Evolutionary conservation across 805 yeast species (phyloP), one percentile per base, ranked within the genome.

Genomic region (Brettanomyces bruxellensis): DNA sequence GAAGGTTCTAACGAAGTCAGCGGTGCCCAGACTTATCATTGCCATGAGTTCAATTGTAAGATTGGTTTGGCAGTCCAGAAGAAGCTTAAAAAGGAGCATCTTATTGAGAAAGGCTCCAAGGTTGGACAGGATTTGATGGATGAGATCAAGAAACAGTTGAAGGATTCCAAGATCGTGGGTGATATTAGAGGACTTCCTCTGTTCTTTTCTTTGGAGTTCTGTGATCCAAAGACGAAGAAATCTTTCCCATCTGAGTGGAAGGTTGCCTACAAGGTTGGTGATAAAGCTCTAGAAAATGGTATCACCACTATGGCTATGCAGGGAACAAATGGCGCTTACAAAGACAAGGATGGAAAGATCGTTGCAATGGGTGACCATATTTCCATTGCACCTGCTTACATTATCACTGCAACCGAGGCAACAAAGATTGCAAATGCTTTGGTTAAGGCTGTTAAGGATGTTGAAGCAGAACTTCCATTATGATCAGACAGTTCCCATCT

Each of bases 161-260:
- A 54, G 25, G 56, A 53, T 11, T 52, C 61, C 40, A 58, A 62
- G 46, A 50, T 61, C 65, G 71, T 70, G 41, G 81, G 80, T 49
- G 75, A 74, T 46, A 69, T 75, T 28, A 68, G 81, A 63, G 82
- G 82, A 38, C 53, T 68, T 47, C 81, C 81, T 48, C 72, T 76
- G 8, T 77, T 77, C 63, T 73, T 80, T 74, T 69, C 75, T 1
- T 49, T 76, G 46, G 81, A 76, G 57, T 62, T 75, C 47, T 68
- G 74, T 54, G 63, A 74, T 55, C 68, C 67, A 44, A 55, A 43
- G 12, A 72, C 79, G 7, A 75, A 73, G 52, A 75, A 73, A 51
- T 67, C 72, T 40, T 73, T 74, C 53, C 58, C 57, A n/a, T 55
- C 63, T 13, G 59, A 57, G 4, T 57, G 62, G 41, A 62, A 45